Base-by-base conservation (phyloP, 805 yeast species). In the Isabelozyma pseudorhagii region DNA sequence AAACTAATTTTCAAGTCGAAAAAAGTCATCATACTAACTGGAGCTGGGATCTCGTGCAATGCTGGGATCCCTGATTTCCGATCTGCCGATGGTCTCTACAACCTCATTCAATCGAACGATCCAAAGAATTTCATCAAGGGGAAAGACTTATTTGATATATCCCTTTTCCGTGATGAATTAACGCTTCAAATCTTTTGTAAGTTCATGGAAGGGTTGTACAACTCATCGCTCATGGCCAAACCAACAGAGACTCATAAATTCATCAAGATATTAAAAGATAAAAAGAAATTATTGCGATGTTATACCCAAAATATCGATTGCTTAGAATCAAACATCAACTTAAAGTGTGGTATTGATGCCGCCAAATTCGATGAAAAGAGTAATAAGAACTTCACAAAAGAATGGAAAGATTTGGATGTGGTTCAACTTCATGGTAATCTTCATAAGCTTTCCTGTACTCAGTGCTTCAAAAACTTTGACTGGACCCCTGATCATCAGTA, bases 1-100 rank as follows among this genome's bases (percentile, higher is more conserved):
- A 73, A 71, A 56, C 46, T 59, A 38, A 69, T 83, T 1, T 66
- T 66, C 52, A 74, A 85, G 55, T 75, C 92, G 29, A 80, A 78
- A 47, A 82, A 78, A 58, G 71, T 84, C n/a, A 75, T 87, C 17
- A 77, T 88, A 4, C 72, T 92, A 48, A 91, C 97, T 0, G 98
- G 99, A 7, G 99, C 99, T 2, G 99, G 99, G 0, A 90, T 93
- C 50, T 89, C 97, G 13, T 90, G 97, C 64, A 89, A 88, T 63
- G 97, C 98, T 1, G 98, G 99, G 0, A 94, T 93, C 44, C 99
- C 99, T 3, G 98, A 93, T 64, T 92, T 92, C 64, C 77, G 98
- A 49, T 87, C 96, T 4, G 73, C 84, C 8, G 81, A 86, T 56
- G 98, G 98, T 2, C 76, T 92, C 8, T 92, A 93, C 69, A 83